Evolutionary conservation across 176 grass and related monocot genomes (phyloP).

Genomic region (Triticum dicoccoides): DNA sequence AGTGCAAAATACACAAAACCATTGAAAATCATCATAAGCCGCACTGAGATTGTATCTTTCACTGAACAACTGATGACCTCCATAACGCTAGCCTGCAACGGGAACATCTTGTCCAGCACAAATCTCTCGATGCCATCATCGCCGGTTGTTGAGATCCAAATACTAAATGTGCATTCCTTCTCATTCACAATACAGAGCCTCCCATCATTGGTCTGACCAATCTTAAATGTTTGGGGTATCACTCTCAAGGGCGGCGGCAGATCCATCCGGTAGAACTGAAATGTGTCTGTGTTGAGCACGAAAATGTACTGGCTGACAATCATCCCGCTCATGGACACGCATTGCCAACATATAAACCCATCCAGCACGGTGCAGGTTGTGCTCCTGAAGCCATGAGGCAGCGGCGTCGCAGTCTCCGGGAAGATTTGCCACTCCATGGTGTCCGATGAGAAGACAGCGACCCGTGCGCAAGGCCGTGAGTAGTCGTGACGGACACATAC

Average conservation of each 20-base stretch:
- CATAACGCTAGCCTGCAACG: neutral
- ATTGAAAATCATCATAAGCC: neutral
- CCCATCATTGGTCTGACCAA: neutral
- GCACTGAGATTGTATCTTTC: neutral
- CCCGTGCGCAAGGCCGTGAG: neutral
- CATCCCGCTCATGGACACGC: neutral
- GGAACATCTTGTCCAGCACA: neutral
- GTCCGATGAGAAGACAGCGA: conserved; percentile 4
- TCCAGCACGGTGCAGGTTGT: neutral
- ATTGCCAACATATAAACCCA: neutral
- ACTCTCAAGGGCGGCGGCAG: neutral
- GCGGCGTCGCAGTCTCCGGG: neutral
- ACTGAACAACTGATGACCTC: neutral
- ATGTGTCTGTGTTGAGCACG: neutral
- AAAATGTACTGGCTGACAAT: neutral
- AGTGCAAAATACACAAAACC: neutral
- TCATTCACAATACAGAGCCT: neutral
- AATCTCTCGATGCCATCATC: neutral
- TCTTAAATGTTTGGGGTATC: neutral
- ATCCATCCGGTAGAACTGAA: neutral
- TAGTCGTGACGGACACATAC: neutral
- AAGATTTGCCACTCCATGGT: neutral
- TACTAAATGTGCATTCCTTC: neutral
- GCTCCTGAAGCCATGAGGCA: neutral
- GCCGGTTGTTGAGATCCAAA: neutral